These are phyloP conservation scores for Leucogyrophana mollusca DNA, from an alignment of 768 basidiomycete genomes.

Conservation along the genomic window DNA sequence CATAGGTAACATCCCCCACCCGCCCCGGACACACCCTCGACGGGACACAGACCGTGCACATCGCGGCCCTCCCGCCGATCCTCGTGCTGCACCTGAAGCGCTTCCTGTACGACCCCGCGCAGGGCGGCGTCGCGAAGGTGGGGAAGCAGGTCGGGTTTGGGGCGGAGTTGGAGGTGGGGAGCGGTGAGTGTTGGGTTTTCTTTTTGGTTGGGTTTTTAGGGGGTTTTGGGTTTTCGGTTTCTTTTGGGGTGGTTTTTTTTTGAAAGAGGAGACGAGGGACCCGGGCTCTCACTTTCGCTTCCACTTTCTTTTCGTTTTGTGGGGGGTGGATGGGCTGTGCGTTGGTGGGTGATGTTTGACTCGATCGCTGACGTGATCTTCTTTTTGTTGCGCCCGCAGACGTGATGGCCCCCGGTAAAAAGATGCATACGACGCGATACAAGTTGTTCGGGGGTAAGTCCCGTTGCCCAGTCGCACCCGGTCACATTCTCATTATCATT, in stretches of 20 bases:
- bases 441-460: conserved; percentile 79
- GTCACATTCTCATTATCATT: no score
- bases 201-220: no score
- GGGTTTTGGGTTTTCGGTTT: not conserved
- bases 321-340: conserved; percentile 1
- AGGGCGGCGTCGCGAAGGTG: conserved; percentile 81
- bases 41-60: conserved; percentile 68
- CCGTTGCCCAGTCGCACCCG: no score
- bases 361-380: no score
- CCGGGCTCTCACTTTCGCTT: no score
- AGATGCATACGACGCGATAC: conserved; percentile 56
- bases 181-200: conserved; percentile 55
- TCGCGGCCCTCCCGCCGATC: conserved; percentile 82
- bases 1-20: conserved; percentile 64
- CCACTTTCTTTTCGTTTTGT: conserved; percentile 1
- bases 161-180: conserved; percentile 73
- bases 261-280: no score
- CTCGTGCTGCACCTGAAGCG: conserved; percentile 89
- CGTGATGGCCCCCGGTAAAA: conserved; percentile 54
- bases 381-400: no score
- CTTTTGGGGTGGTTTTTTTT: not conserved
- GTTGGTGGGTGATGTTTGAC: no score
- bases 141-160: conserved; percentile 79
- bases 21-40: conserved; percentile 62
- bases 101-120: conserved; percentile 79